Evolutionary conservation across 179 eudicot species (phyloP), one percentile per base, ranked within the genome.

Genomic region (Patellifolia procumbens): DNA sequence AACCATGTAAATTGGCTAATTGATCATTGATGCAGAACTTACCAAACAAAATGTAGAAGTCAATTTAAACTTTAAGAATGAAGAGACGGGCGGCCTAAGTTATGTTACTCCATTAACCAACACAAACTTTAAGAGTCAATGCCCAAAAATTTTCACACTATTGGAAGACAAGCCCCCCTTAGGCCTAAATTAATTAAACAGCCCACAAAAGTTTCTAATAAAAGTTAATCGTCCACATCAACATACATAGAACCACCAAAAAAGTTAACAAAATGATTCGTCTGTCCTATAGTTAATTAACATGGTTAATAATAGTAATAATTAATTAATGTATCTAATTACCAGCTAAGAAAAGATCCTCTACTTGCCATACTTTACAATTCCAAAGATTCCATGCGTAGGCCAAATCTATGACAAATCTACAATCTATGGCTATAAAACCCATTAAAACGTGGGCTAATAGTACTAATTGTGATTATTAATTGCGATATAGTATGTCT

Each of bases 171-270:
- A 76, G 46, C 24, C 46, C 51, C 12, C n/a, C n/a, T n/a, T n/a
- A n/a, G n/a, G n/a, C n/a, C n/a, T 59, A 59, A 73, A 65, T 28
- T 58, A 59, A n/a, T n/a, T n/a, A n/a, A n/a, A n/a, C n/a, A n/a
- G n/a, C n/a, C n/a, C n/a, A n/a, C n/a, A n/a, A n/a, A n/a, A n/a
- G n/a, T n/a, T n/a, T n/a, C n/a, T n/a, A n/a, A 69, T 69, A 77
- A 77, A n/a, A 77, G 80, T 22, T 29, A 32, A 76, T 43, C 5
- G 51, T 68, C 79, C 68, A 76, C 74, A 70, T 77, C 39, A 69
- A 73, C 39, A 15, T 34, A 59, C 49, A 58, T 2, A 8, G 10
- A 39, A 37, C 48, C 43, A 24, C 26, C 4, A 68, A 39, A 55
- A 64, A 35, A 6, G 12, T 37, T 52, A 26, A 28, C 15, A 28